Evolutionary conservation across 345 rosid genomes (phyloP), one percentile per base, ranked within the genome.

Genomic region (Abelmoschus esculentus): DNA sequence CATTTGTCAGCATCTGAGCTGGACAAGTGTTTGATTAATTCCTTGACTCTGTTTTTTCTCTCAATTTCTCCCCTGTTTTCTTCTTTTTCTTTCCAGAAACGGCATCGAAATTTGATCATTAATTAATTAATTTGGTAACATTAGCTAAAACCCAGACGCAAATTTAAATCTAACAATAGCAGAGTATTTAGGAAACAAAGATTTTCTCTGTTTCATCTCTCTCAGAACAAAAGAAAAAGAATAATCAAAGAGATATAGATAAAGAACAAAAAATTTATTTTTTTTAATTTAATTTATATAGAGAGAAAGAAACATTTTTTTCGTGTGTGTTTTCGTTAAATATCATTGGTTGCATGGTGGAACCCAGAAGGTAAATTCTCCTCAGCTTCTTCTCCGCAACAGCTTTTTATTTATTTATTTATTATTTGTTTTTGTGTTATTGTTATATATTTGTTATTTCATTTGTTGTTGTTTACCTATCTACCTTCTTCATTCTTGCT

Each of bases 341-440:
- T 79, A 81, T 84, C 87, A 70, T 70, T 80, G 81, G 84, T 70
- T 74, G 79, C 89, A 85, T 88, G 87, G 83, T 89, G 83, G 78
- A 78, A 63, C 79, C 80, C 85, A 66, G 83, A 82, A 71, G 90
- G 87, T 83, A 69, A 83, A 75, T 75, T 75, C 77, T 70, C 75
- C 67, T 61, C 52, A 69, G 67, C 66, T 69, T 70, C 76, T 75
- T 63, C 31, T 29, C 14, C 49, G 57, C 4, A 49, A 49, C 50
- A 31, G 31, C 14, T 28, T 68, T 53, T 18, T 53, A n/a, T 42
- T 31, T 31, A 26, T 38, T 34, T 28, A 1, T 46, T 32, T 19
- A 18, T 32, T 34, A 5, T 7, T 36, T 31, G 6, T 19, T 38
- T 10, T 31, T 7, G 7, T 52, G 70, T 69, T 3, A 66, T 11